Evolutionary conservation across 2,329 filamentous ascomycete genomes (phyloP).

Genomic region (Fusarium sp.): DNA sequence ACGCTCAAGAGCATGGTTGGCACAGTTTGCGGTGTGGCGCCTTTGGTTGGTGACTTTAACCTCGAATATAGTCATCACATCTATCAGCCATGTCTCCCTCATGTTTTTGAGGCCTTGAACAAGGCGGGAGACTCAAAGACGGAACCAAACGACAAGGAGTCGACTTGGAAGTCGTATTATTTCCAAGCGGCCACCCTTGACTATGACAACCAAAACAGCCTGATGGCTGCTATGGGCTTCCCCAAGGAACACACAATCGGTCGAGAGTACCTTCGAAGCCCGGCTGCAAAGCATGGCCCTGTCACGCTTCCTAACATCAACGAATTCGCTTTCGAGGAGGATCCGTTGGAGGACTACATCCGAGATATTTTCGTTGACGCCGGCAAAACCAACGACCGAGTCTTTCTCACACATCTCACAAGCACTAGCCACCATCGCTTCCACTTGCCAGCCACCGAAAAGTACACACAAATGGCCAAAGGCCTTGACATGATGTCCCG

Average conservation of each 20-base stretch:
- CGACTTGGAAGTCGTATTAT: conserved; percentile 47
- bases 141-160: conserved; percentile 13
- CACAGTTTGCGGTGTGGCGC: conserved; percentile 55
- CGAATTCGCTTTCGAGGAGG: conserved; percentile 49
- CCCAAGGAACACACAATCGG: conserved; percentile 38
- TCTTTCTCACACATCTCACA: conserved; percentile 50
- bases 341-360: conserved; percentile 46
- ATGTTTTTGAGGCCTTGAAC: conserved; percentile 50
- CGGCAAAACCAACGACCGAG: conserved; percentile 43
- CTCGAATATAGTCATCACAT: conserved; percentile 53
- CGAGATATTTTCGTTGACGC: conserved; percentile 46
- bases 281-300: conserved; percentile 44
- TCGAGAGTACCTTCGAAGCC: conserved; percentile 45
- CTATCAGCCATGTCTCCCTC: conserved; percentile 58
- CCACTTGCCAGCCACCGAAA: conserved; percentile 42
- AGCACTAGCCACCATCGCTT: conserved; percentile 51
- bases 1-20: conserved; percentile 56
- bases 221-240: conserved; percentile 48
- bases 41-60: conserved; percentile 55
- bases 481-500: conserved; percentile 45
- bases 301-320: conserved; percentile 47
- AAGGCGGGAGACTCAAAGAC: conserved; percentile 22
- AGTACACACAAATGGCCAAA: conserved; percentile 41
- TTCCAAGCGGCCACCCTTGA: conserved; percentile 48
- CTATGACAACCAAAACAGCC: conserved; percentile 48